A percentile compares a stretch with the other conserved stretches of the same genome.
phyloP scores from a whole-genome alignment of 805 yeast genomes.

The Kregervanrija fluxuum region DNA sequence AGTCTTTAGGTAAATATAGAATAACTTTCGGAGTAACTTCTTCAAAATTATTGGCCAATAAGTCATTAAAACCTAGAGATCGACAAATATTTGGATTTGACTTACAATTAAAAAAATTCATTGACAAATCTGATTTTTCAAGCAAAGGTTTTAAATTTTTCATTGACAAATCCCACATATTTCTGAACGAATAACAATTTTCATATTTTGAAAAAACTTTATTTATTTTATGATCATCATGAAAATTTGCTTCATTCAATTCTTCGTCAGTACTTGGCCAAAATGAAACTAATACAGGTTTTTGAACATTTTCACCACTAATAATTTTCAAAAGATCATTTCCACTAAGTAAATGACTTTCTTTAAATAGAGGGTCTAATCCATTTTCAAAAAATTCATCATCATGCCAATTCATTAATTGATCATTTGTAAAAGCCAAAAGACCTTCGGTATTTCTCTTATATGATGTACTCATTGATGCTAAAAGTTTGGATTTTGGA shows the following conservation, averaged over 20 bases:
- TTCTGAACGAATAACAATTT: conserved; percentile 44
- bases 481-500: conserved; percentile 36
- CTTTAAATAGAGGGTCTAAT: conserved; percentile 28
- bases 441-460: conserved; percentile 43
- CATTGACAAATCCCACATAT: conserved; percentile 52
- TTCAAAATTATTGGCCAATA: conserved; percentile 15
- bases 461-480: conserved; percentile 40
- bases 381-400: conserved; percentile 33
- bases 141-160: conserved; percentile 31
- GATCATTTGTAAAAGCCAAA: conserved; percentile 45
- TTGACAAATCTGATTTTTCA: conserved; percentile 10
- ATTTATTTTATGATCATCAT: conserved; percentile 27
- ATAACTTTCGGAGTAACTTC: conserved; percentile 19
- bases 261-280: conserved; percentile 52
- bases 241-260: conserved; percentile 27
- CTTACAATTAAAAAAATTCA: conserved; percentile 55
- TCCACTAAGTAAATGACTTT: conserved; percentile 13
- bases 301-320: conserved; percentile 37
- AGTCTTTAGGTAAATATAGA: conserved; percentile 45
- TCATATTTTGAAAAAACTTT: conserved; percentile 36
- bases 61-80: conserved; percentile 37
- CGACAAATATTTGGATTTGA: conserved; percentile 44
- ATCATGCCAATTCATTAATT: conserved; percentile 35
- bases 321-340: conserved; percentile 40
- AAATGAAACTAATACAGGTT: conserved; percentile 54